Conservation (phyloP, 495 filamentous ascomycete genomes). For the Penicillium paradoxum region DNA sequence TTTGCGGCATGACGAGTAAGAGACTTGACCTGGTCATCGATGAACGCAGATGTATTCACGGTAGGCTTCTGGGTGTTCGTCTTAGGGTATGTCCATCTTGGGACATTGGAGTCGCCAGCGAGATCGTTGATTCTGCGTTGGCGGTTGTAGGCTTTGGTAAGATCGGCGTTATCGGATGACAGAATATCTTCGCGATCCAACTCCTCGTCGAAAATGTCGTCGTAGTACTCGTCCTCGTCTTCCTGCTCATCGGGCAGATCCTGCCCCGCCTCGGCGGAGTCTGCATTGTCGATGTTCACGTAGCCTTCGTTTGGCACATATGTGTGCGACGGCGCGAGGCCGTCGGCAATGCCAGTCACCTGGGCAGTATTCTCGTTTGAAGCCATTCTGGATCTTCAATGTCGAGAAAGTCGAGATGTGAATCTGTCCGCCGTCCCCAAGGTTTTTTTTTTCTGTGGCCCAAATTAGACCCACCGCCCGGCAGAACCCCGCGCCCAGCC, state of each 20-base stretch:
- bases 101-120: conserved; percentile 50
- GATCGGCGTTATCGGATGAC: conserved; percentile 58
- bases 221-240: conserved; percentile 47
- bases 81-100: conserved; percentile 59
- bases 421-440: conserved; percentile 1
- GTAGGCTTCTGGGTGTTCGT: conserved; percentile 79
- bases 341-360: conserved; percentile 37
- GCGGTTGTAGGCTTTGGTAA: conserved; percentile 89
- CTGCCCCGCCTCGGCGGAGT: conserved; percentile 35
- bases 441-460: conserved; percentile 38
- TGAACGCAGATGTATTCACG: conserved; percentile 67
- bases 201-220: conserved; percentile 54
- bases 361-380: conserved; percentile 18
- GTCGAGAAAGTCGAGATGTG: conserved; percentile 5
- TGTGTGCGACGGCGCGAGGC: conserved; percentile 45
- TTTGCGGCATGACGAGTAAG: conserved; percentile 84
- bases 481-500: conserved; percentile 43
- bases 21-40: conserved; percentile 84
- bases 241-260: conserved; percentile 26
- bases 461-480: conserved; percentile 31
- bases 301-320: conserved; percentile 56
- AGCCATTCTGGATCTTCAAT: conserved; percentile 22
- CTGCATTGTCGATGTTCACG: conserved; percentile 29
- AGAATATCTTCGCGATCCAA: conserved; percentile 55
- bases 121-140: conserved; percentile 60